Base-by-base conservation (phyloP, 2,329 filamentous ascomycete genomes). In the Stagonosporopsis rhizophila region DNA sequence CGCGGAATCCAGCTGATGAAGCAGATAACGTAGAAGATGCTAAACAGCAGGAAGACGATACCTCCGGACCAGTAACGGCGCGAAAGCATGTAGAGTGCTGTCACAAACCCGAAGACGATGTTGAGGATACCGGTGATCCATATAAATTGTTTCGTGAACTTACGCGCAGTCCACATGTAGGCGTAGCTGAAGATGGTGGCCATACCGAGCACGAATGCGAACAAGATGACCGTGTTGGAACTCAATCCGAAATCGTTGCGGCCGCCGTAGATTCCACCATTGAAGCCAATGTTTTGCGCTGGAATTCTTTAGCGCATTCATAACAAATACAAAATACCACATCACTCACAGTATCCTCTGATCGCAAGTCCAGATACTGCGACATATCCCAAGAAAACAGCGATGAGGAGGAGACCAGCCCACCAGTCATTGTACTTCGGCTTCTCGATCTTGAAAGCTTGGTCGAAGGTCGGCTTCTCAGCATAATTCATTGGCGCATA, bases 371-470 rank as follows among this genome's bases (percentile, higher is more conserved):
- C 92, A 7, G 89, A 93, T 44, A 96, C 87, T 8, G 85, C 92
- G 9, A 86, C 83, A 68, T 90, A 96, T 14, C 91, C 92, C 3
- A 83, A 77, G 70, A 89, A 89, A 22, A 89, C 87, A 17, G 85
- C 76, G 34, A 95, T 81, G 65, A 96, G 85, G 70, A 97, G 79
- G 37, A 96, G 79, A 4, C 89, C 92, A 3, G 93, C 93, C 94
- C 93, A 97, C 23, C 90, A 72, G 73, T 98, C 94, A 69, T 97
- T 91, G 78, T 84, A 96, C 75, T 94, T 96, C n/a, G 92, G 92
- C 61, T 81, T 87, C 47, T 91, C 85, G 48, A 97, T 77, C 76
- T 89, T 89, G 81, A 98, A 97, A 1, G 87, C 85, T 70, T 97
- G 85, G 19, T 94, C 87, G 72, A 96, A 97, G 15, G 72, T 79